Conservation (phyloP, 2,329 filamentous ascomycete species). For the Xylogone sp. region DNA sequence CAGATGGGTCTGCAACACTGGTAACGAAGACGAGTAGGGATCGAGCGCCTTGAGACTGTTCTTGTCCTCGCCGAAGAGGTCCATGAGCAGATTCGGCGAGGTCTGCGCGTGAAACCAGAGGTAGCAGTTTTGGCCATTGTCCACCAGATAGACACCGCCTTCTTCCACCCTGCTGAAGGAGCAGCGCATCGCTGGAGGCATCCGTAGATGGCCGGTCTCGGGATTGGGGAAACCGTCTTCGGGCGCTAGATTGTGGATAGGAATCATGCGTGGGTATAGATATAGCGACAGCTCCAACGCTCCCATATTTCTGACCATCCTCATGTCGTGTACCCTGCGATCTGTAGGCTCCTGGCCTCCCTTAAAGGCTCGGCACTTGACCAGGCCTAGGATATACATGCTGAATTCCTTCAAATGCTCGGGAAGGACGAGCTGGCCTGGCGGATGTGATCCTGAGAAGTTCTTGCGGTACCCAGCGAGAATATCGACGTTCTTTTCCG, state of each 20-base stretch:
- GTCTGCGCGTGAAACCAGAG: slow-evolving; percentile 92
- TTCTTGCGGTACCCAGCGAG: slow-evolving; percentile 90
- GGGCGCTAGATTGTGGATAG: slow-evolving; percentile 82
- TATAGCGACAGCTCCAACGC: slow-evolving; percentile 83
- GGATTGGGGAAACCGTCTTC: slow-evolving; percentile 89
- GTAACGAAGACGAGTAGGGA: slow-evolving; percentile 74
- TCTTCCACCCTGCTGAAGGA: slow-evolving; percentile 87
- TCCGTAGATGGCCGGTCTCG: slow-evolving; percentile 78
- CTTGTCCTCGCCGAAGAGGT: slow-evolving; percentile 81
- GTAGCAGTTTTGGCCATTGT: slow-evolving; percentile 89
- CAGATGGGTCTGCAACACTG: slow-evolving; percentile 83
- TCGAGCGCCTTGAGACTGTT: slow-evolving; percentile 72
- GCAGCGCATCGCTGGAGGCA: slow-evolving; percentile 76
- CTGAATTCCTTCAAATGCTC: slow-evolving; percentile 94
- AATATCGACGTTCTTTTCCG: slow-evolving; percentile 90
- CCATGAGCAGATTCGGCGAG: slow-evolving; percentile 83
- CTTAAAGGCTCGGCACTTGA: slow-evolving; percentile 93
- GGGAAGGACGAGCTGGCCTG: slow-evolving; percentile 89
- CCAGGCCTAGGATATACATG: slow-evolving; percentile 89
- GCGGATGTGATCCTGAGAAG: slow-evolving; percentile 78
- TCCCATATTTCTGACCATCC: slow-evolving; percentile 85
- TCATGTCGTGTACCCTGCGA: slow-evolving; percentile 84
- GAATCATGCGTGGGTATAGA: slow-evolving; percentile 90
- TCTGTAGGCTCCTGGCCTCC: slow-evolving; percentile 88
- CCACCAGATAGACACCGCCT: slow-evolving; percentile 89